phyloP scores from a whole-genome alignment of 345 rosid species.

The Durio zibethinus region DNA sequence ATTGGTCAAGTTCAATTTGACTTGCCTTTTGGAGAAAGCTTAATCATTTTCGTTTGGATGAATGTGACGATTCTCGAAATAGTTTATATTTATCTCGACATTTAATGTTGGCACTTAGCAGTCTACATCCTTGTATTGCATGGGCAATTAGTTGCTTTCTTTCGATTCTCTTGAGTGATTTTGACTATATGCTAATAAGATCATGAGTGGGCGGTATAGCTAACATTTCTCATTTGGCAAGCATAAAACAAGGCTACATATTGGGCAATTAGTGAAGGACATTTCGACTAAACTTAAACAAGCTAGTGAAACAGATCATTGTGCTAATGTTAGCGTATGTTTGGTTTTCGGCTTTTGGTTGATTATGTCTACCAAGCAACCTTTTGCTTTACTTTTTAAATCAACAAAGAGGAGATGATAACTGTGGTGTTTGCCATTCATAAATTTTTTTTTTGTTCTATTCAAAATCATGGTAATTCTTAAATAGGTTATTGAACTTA shows the following conservation, averaged over 20 bases:
- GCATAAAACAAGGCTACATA: slow-evolving; percentile 79
- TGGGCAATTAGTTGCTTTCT: background rate
- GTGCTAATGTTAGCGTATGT: slow-evolving; percentile 62
- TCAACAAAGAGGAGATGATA: background rate
- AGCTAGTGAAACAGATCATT: slow-evolving; percentile 87
- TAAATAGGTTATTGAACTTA: background rate
- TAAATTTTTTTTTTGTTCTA: background rate
- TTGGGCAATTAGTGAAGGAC: slow-evolving; percentile 86
- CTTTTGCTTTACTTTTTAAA: background rate
- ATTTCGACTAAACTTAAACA: slow-evolving; percentile 89
- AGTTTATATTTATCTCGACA: background rate
- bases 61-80: background rate
- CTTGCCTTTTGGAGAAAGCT: background rate
- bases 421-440: background rate
- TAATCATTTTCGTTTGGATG: background rate
- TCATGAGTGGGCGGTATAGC: background rate
- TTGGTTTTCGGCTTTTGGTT: slow-evolving; percentile 14
- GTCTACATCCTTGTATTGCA: background rate
- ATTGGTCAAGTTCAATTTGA: background rate
- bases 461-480: background rate
- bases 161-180: slow-evolving; percentile 10
- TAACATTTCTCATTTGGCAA: slow-evolving; percentile 32
- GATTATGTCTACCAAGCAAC: background rate
- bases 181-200: background rate
- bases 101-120: background rate